Conservation (phyloP, 805 yeast genomes). For the Wickerhamiella sergipiensis region DNA sequence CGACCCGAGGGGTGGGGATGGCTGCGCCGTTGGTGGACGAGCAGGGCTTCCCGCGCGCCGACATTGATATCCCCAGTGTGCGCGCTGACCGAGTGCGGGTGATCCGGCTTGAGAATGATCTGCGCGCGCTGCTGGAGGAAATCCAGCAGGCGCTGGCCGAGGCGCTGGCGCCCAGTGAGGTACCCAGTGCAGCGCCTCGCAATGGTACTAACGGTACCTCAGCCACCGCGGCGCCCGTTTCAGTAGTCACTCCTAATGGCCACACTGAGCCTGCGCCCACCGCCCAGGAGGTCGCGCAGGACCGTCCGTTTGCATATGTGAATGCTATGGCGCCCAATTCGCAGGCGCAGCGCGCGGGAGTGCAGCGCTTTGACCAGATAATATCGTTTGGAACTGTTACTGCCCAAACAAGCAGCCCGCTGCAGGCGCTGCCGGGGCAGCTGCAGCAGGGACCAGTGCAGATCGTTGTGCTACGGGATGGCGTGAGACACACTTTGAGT, state of each 20-base stretch:
- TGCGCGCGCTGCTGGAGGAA: constrained; percentile 33
- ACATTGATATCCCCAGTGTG: constrained; percentile 63
- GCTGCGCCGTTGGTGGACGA: constrained; percentile 44
- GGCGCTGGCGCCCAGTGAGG: constrained; percentile 22
- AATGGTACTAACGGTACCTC: background rate
- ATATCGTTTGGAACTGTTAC: constrained; percentile 40
- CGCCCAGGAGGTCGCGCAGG: background rate
- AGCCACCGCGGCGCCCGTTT: background rate
- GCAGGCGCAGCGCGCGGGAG: constrained; percentile 48
- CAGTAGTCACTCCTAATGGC: background rate
- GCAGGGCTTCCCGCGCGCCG: constrained; percentile 81
- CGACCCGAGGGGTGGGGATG: constrained; percentile 42
- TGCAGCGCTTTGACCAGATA: constrained; percentile 41
- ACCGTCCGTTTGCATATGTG: constrained; percentile 26
- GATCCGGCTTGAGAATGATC: constrained; percentile 58
- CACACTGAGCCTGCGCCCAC: background rate
- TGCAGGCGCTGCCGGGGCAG: constrained; percentile 21
- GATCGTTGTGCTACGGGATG: background rate
- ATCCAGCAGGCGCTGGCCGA: constrained; percentile 35
- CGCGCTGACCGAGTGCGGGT: constrained; percentile 50
- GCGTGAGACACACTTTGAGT: constrained; percentile 1
- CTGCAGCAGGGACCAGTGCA: background rate
- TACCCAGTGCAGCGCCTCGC: background rate
- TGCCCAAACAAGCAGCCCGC: constrained; percentile 41
- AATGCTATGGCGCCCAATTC: constrained; percentile 35